These are phyloP conservation scores for Phytophthora melonis DNA, from an alignment of 352 stramenopile genomes.

Conservation along the genomic window DNA sequence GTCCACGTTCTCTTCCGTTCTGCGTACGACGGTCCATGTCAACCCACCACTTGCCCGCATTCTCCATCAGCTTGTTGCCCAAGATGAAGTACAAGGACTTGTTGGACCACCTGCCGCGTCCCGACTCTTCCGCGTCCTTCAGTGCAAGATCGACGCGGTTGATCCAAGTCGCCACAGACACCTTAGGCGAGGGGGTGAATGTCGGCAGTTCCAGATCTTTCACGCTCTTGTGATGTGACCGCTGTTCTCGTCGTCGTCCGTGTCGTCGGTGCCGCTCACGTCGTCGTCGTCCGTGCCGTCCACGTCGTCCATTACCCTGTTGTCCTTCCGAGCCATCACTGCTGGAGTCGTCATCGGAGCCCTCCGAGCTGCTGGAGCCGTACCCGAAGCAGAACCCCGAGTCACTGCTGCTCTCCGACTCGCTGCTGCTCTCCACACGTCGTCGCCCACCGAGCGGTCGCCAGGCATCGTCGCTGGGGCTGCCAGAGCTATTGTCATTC, in stretches of 20 bases:
- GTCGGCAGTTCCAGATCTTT: slow-evolving; percentile 10
- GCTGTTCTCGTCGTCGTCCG: not conserved
- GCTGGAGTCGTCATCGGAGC: not conserved
- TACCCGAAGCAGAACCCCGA: not conserved
- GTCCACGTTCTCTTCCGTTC: not conserved
- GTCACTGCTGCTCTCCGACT: not conserved
- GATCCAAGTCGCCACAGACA: slow-evolving; percentile 7
- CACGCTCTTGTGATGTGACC: not conserved
- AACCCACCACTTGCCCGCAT: too few species aligned
- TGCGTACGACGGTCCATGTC: not conserved
- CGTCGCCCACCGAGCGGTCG: not conserved
- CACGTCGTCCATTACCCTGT: not conserved
- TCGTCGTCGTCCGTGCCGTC: not conserved
- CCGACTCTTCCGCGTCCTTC: not conserved
- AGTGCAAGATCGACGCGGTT: not conserved
- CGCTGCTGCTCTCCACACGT: not conserved
- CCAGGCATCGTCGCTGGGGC: not conserved
- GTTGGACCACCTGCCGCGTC: slow-evolving; percentile 1
- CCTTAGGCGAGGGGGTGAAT: slow-evolving; percentile 1
- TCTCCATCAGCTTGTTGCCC: slow-evolving; percentile 5
- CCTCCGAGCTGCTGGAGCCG: not conserved
- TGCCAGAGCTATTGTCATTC: not conserved
- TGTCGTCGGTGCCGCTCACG: not conserved
- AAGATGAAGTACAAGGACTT: slow-evolving; percentile 5
- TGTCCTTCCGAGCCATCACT: not conserved